Percentiles rank a stretch among this genome's conserved stretches.
Evolutionary conservation across 495 filamentous ascomycete genomes (phyloP).

Genomic region (Entonaema liquescens): DNA sequence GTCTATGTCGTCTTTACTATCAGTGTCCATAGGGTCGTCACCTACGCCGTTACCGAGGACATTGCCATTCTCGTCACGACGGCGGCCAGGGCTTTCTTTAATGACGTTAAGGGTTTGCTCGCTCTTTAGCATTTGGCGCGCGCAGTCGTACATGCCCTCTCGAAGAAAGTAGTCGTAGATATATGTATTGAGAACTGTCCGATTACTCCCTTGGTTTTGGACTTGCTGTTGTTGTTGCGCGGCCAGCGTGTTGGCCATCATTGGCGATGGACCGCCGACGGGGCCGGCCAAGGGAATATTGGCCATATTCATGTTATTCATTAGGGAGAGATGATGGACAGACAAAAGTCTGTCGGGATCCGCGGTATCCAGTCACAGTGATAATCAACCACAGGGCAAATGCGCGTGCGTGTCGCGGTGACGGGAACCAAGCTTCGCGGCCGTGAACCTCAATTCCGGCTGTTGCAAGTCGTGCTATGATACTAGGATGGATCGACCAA

Average conservation of each 20-base stretch:
- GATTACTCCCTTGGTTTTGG: constrained; percentile 51
- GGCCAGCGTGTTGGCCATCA: constrained; percentile 71
- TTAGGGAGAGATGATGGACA: constrained; percentile 49
- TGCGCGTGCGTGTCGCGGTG: constrained; percentile 36
- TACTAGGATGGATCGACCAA: background rate
- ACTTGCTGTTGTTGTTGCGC: constrained; percentile 53
- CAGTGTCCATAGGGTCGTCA: constrained; percentile 82
- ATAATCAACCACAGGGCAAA: constrained; percentile 6
- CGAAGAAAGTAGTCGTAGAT: constrained; percentile 97
- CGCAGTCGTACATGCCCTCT: constrained; percentile 80
- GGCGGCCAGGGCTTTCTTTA: constrained; percentile 65
- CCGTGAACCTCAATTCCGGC: background rate
- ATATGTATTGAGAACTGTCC: constrained; percentile 80
- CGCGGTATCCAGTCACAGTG: constrained; percentile 35
- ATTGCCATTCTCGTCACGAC: constrained; percentile 70
- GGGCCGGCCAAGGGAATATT: constrained; percentile 71
- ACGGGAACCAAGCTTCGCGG: constrained; percentile 11
- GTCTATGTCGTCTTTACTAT: constrained; percentile 78
- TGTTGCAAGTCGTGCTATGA: constrained; percentile 2
- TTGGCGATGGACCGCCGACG: constrained; percentile 69
- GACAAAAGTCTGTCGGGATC: constrained; percentile 41
- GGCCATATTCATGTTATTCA: constrained; percentile 79
- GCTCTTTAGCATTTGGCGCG: constrained; percentile 73
- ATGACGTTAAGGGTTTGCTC: constrained; percentile 64
- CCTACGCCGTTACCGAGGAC: constrained; percentile 74